Conservation (phyloP, 2,329 filamentous ascomycete genomes). For the Aspergillus fischeri region DNA sequence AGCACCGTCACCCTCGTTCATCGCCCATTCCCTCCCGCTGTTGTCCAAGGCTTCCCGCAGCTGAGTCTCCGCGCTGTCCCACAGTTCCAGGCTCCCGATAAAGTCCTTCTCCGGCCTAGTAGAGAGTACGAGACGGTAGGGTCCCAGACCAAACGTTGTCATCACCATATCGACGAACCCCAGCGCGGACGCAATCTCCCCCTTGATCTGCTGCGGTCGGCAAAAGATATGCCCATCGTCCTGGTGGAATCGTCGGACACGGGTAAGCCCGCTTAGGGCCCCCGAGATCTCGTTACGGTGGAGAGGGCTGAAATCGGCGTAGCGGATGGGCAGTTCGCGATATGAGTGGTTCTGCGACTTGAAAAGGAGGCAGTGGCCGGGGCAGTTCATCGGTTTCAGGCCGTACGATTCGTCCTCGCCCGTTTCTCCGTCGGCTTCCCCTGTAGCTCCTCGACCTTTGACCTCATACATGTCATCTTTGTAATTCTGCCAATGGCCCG, state of each 20-base stretch:
- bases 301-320: slow-evolving; percentile 83
- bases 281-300: slow-evolving; percentile 84
- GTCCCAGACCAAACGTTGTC: slow-evolving; percentile 63
- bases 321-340: slow-evolving; percentile 74
- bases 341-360: slow-evolving; percentile 69
- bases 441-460: slow-evolving; percentile 47
- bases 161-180: slow-evolving; percentile 73
- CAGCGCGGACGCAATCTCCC: slow-evolving; percentile 69
- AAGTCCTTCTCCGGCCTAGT: slow-evolving; percentile 72
- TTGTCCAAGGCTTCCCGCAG: slow-evolving; percentile 60
- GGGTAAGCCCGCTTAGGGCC: slow-evolving; percentile 73
- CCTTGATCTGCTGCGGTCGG: slow-evolving; percentile 67
- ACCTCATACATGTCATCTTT: slow-evolving; percentile 91
- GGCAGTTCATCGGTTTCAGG: slow-evolving; percentile 91
- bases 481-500: slow-evolving; percentile 85
- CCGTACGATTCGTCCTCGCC: slow-evolving; percentile 70
- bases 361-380: slow-evolving; percentile 82
- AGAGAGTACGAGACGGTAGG: slow-evolving; percentile 72
- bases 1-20: slow-evolving; percentile 79
- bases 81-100: slow-evolving; percentile 70
- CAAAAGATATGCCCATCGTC: slow-evolving; percentile 92
- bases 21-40: slow-evolving; percentile 63
- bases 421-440: slow-evolving; percentile 41
- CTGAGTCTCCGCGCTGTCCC: slow-evolving; percentile 64
- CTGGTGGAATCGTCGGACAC: slow-evolving; percentile 82